These are phyloP conservation scores for Aspergillus coremiiformis DNA, from an alignment of 495 filamentous ascomycete species.

Conservation along the genomic window DNA sequence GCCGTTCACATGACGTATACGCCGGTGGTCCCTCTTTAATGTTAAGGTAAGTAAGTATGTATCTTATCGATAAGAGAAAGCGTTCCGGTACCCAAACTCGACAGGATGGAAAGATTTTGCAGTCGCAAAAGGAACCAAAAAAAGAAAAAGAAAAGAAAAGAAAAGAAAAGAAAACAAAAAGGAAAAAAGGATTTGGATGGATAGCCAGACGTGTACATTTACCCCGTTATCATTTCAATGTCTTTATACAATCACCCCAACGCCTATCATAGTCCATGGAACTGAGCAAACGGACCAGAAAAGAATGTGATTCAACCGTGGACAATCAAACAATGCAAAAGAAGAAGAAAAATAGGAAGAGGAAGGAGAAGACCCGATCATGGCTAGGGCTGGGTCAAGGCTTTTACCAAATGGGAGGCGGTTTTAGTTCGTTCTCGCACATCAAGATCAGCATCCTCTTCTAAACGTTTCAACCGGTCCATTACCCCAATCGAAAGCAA, in stretches of 20 bases:
- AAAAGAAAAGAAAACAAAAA: neutral
- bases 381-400: conserved; percentile 20
- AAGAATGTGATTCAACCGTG: neutral
- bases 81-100: neutral
- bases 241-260: neutral
- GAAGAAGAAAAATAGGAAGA: neutral
- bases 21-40: neutral
- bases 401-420: conserved; percentile 59
- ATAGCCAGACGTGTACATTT: neutral
- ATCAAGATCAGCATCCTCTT: conserved; percentile 72
- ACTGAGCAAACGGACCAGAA: neutral
- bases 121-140: neutral
- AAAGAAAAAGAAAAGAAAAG: neutral
- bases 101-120: neutral
- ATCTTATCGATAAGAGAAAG: conserved; percentile 19
- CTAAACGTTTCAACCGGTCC: conserved; percentile 54
- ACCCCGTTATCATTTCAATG: neutral
- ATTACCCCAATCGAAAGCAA: conserved; percentile 66
- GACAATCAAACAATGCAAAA: neutral
- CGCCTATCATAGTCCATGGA: neutral
- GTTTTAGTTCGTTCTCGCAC: conserved; percentile 76
- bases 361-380: neutral
- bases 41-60: too few relatives aligned
- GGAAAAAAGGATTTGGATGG: neutral
- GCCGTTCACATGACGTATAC: conserved; percentile 4